These are phyloP conservation scores for Neurospora sp. DNA, from an alignment of 2,329 filamentous ascomycete genomes.

Conservation along the genomic window DNA sequence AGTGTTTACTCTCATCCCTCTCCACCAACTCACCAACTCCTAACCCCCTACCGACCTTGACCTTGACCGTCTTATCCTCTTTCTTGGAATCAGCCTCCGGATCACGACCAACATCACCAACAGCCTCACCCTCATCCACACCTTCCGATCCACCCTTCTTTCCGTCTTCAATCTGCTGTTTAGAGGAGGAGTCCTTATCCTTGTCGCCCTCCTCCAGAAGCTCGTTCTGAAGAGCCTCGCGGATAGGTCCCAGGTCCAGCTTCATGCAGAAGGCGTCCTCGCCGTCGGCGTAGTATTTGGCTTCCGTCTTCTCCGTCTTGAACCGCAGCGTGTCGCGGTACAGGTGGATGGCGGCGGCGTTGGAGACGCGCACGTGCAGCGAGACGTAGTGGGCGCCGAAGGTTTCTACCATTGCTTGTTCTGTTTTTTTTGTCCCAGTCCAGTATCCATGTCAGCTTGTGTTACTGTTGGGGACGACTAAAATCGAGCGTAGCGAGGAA, in stretches of 20 bases:
- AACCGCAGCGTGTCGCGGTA: slow-evolving; percentile 92
- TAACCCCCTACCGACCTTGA: slow-evolving; percentile 70
- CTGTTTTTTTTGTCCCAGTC: slow-evolving; percentile 29
- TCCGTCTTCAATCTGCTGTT: slow-evolving; percentile 11
- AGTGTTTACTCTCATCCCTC: slow-evolving; percentile 50
- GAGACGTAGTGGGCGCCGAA: slow-evolving; percentile 88
- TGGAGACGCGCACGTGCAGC: slow-evolving; percentile 89
- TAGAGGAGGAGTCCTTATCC: slow-evolving; percentile 17
- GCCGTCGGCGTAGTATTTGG: slow-evolving; percentile 93
- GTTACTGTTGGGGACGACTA: no score
- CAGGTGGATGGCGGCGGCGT: slow-evolving; percentile 79
- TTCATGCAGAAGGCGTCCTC: slow-evolving; percentile 95
- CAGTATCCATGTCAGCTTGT: no score
- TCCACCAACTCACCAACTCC: slow-evolving; percentile 74
- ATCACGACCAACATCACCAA: slow-evolving; percentile 53
- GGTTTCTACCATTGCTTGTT: slow-evolving; percentile 93
- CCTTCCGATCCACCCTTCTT: slow-evolving; percentile 16
- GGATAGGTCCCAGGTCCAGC: slow-evolving; percentile 63
- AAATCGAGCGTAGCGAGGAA: background rate
- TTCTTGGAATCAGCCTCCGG: slow-evolving; percentile 21
- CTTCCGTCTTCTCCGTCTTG: slow-evolving; percentile 73
- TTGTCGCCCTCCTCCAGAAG: slow-evolving; percentile 28
- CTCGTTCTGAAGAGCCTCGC: slow-evolving; percentile 20
- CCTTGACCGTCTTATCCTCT: slow-evolving; percentile 57
- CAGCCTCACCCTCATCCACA: slow-evolving; percentile 58